Evolutionary conservation across 2,329 filamentous ascomycete genomes (phyloP).

Genomic region (Ciborinia camelliae): DNA sequence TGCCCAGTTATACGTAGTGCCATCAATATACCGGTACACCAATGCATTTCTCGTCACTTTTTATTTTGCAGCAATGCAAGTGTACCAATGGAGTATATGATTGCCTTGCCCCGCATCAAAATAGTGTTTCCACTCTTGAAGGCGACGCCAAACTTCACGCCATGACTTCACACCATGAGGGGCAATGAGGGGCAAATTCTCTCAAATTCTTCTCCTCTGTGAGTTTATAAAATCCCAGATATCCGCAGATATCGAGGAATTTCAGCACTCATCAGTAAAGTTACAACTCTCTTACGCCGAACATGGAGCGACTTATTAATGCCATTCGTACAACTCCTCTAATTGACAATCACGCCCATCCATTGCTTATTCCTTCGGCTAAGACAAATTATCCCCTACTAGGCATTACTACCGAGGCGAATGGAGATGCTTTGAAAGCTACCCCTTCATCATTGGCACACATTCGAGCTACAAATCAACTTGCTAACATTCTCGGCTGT

Average conservation of each 20-base stretch:
- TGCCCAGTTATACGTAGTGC: neutral
- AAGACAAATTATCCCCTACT: conserved; percentile 49
- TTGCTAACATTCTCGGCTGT: conserved; percentile 62
- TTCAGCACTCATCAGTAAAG: neutral
- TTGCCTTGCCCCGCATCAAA: neutral
- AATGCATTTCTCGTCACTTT: neutral
- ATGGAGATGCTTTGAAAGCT: conserved; percentile 62
- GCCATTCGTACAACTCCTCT: conserved; percentile 57
- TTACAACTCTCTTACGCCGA: neutral
- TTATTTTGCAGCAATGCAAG: neutral
- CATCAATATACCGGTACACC: too few relatives aligned
- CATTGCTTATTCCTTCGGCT: conserved; percentile 54
- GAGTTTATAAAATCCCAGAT: neutral
- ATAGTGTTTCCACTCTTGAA: neutral
- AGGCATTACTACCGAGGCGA: conserved; percentile 69
- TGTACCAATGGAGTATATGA: neutral
- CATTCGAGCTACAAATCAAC: conserved; percentile 64
- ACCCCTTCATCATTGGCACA: conserved; percentile 63
- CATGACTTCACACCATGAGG: conserved; percentile 3
- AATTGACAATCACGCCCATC: conserved; percentile 72
- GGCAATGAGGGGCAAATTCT: neutral
- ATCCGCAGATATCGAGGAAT: neutral
- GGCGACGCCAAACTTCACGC: neutral
- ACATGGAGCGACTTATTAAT: conserved; percentile 16
- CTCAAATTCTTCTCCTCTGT: too few relatives aligned